phyloP scores from a whole-genome alignment of 2,329 filamentous ascomycete genomes.

The Aspergillus tubingensis region DNA sequence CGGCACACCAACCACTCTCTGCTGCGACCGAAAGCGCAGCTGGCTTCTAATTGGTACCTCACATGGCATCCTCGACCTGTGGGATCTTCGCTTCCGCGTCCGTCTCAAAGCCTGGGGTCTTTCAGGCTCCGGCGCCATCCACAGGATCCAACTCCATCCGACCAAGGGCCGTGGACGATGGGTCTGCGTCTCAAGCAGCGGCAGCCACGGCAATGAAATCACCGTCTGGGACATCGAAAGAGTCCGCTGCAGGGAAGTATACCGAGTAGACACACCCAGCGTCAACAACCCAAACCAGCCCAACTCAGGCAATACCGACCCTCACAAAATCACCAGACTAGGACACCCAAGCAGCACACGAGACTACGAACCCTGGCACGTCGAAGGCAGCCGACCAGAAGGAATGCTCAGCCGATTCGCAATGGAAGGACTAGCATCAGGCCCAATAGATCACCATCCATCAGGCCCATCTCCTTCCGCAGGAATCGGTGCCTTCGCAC shows the following conservation, averaged over 20 bases:
- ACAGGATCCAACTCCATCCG: slow-evolving; percentile 77
- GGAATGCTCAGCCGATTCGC: slow-evolving; percentile 85
- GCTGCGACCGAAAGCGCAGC: slow-evolving; percentile 78
- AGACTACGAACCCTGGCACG: slow-evolving; percentile 79
- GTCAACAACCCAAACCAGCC: slow-evolving; percentile 17
- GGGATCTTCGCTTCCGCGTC: slow-evolving; percentile 94
- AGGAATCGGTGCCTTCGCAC: slow-evolving; percentile 71
- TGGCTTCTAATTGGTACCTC: slow-evolving; percentile 92
- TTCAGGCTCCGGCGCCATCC: slow-evolving; percentile 75
- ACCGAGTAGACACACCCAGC: slow-evolving; percentile 58
- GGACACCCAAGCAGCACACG: slow-evolving; percentile 41
- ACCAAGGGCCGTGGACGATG: slow-evolving; percentile 76
- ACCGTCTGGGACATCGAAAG: slow-evolving; percentile 97
- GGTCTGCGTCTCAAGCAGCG: slow-evolving; percentile 87
- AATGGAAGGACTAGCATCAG: slow-evolving; percentile 40
- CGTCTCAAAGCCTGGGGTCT: slow-evolving; percentile 86
- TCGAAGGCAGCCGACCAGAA: slow-evolving; percentile 86
- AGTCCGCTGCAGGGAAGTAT: slow-evolving; percentile 82
- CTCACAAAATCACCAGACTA: slow-evolving; percentile 27
- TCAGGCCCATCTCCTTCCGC: slow-evolving; percentile 20
- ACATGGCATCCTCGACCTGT: slow-evolving; percentile 88
- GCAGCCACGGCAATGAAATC: slow-evolving; percentile 76
- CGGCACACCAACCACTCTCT: slow-evolving; percentile 88
- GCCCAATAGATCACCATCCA: slow-evolving; percentile 60
- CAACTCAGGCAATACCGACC: slow-evolving; percentile 56